phyloP scores from a whole-genome alignment of 2,329 filamentous ascomycete genomes.

The Aspergillus phoenicis region DNA sequence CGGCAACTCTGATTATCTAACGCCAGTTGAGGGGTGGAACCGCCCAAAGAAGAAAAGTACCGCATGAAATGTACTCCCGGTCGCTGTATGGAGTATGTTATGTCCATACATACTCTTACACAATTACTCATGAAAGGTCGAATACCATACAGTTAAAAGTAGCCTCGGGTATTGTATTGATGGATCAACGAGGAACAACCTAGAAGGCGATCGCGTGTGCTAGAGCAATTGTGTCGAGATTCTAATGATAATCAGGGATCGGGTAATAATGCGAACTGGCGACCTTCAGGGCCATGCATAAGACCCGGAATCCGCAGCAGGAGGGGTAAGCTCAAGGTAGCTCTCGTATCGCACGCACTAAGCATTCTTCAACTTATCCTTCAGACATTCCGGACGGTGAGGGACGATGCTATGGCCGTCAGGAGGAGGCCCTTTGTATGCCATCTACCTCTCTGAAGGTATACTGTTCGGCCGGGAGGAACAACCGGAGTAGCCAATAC shows the following conservation, averaged over 20 bases:
- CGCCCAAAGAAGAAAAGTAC: not conserved
- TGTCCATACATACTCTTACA: not conserved
- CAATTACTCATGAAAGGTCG: not conserved
- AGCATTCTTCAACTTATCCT: slow-evolving; percentile 1
- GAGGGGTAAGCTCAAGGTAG: slow-evolving; percentile 2
- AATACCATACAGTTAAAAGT: not conserved
- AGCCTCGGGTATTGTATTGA: not conserved
- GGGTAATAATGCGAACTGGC: not conserved
- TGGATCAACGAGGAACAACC: not conserved
- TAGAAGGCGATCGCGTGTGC: not conserved
- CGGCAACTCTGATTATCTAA: slow-evolving; percentile 9
- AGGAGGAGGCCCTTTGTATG: not conserved
- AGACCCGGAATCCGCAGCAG: not conserved
- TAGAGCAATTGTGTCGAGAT: not conserved
- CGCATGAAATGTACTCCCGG: not conserved
- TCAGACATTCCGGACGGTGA: not conserved
- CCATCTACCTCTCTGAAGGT: not conserved
- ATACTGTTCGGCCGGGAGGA: not conserved
- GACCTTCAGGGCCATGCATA: not conserved
- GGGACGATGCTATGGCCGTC: not conserved
- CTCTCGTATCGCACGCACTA: not conserved
- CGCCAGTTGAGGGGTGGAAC: not conserved
- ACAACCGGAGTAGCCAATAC: not conserved
- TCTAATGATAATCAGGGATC: not conserved
- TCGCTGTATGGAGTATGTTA: not conserved